These are phyloP conservation scores for Ambrosia artemisiifolia DNA, from an alignment of 129 eudicot genomes.

Conservation along the genomic window DNA sequence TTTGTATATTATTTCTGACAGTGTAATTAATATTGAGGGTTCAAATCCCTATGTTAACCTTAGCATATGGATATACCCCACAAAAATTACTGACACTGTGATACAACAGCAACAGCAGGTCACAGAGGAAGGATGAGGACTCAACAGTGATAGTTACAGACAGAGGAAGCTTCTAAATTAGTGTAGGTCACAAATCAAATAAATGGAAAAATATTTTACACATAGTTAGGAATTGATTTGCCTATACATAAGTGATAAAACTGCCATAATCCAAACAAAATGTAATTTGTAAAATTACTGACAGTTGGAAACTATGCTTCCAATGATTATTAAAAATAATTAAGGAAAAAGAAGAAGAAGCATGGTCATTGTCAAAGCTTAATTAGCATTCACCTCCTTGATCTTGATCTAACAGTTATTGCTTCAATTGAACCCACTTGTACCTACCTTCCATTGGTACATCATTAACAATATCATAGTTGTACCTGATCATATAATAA, in stretches of 20 bases:
- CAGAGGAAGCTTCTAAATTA: conserved; percentile 43
- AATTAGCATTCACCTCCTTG: conserved; percentile 4
- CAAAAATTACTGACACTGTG: conserved; percentile 41
- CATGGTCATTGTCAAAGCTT: background rate
- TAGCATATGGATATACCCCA: conserved; percentile 32
- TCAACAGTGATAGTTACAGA: conserved; percentile 36
- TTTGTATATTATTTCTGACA: background rate
- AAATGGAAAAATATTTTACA: conserved; percentile 42
- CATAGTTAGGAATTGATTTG: conserved; percentile 44
- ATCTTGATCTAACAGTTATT: conserved; percentile 24
- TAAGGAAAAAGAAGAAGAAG: background rate
- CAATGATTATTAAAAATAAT: conserved; percentile 17
- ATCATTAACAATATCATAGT: conserved; percentile 72
- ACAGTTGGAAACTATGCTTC: conserved; percentile 20
- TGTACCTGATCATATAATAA: conserved; percentile 51
- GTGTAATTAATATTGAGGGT: conserved; percentile 15
- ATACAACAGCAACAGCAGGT: conserved; percentile 17
- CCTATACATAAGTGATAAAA: conserved; percentile 36
- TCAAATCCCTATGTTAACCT: conserved; percentile 35
- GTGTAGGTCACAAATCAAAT: conserved; percentile 28
- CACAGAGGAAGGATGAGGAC: conserved; percentile 15
- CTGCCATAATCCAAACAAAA: conserved; percentile 7
- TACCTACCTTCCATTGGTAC: conserved; percentile 75
- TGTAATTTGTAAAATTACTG: conserved; percentile 4
- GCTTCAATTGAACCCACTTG: conserved; percentile 71